Evolutionary conservation across 257 asterid species (phyloP), one percentile per base, ranked within the genome.

Genomic region (Ajuga chamaepitys): DNA sequence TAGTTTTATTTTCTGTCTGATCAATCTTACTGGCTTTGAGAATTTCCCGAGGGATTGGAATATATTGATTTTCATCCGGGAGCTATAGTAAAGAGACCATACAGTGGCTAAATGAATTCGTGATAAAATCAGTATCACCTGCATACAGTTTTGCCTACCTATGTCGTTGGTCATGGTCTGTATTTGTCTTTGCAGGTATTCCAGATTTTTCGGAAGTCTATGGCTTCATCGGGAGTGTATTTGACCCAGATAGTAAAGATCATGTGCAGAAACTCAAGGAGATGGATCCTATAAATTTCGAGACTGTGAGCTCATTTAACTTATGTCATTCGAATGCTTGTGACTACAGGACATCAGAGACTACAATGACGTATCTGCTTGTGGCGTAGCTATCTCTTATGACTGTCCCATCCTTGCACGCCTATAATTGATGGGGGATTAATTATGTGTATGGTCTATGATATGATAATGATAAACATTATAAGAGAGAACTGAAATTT

Each of bases 141-240:
- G 50, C 42, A 13, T 47, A 17, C 17, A 25, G 55, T 53, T 54
- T 55, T 25, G 22, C 40, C 14, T 21, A 24, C 25, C 16, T 21
- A 13, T 52, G 58, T 20, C 28, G 46, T 48, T 34, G 20, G 38
- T 57, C 10, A 40, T 68, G 59, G 41, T 42, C 46, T 54, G 12
- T 61, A 41, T 51, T 25, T 72, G 37, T 64, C 28, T 52, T 16
- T 67, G 22, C 71, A 89, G 98, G 97, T 38, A 73, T 87, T 69
- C 98, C 97, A 9, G 98, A 93, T 83, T 93, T 93, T 80, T 84
- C 88, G n/a, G 98, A 87, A 82, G 96, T 93, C 24, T 93, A 93
- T 68, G 80, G 89, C 77, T 93, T 89, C 77, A 93, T 93, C 51
- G 98, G 97, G 62, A 89, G 96, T 57, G 92, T 93, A 73, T 93